Percentiles rank a stretch among this genome's conserved stretches.
These are phyloP conservation scores for Camillea tinctor DNA, from an alignment of 2,329 filamentous ascomycete genomes.

Conservation along the genomic window DNA sequence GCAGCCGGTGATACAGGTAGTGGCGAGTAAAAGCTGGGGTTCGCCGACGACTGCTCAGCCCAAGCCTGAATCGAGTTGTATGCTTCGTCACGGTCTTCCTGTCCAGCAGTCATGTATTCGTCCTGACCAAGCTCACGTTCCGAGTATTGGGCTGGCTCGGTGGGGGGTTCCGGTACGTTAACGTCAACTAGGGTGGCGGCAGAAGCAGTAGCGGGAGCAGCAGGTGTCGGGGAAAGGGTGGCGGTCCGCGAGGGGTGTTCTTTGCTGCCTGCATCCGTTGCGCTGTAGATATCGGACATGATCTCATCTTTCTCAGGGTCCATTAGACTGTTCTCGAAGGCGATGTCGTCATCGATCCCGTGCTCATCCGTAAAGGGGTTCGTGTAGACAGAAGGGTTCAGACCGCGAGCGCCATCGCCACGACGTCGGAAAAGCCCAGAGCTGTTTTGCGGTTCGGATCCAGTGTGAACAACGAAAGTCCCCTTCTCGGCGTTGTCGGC, in stretches of 20 bases:
- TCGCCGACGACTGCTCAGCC: conserved; percentile 55
- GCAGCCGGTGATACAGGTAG: conserved; percentile 52
- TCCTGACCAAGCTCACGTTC: conserved; percentile 42
- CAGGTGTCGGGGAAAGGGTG: conserved; percentile 22
- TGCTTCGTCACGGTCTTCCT: conserved; percentile 44
- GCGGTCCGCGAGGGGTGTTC: conserved; percentile 14
- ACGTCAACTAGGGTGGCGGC: conserved; percentile 37
- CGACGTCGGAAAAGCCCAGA: conserved; percentile 50
- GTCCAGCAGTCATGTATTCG: conserved; percentile 53
- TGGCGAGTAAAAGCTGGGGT: conserved; percentile 59
- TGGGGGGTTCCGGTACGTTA: conserved; percentile 15
- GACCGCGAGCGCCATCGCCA: conserved; percentile 46
- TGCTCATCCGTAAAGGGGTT: conserved; percentile 62
- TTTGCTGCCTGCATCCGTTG: conserved; percentile 44
- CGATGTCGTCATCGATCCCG: conserved; percentile 49
- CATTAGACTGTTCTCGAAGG: conserved; percentile 41
- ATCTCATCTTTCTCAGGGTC: conserved; percentile 47
- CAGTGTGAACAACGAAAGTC: conserved; percentile 57
- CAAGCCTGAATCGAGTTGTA: conserved; percentile 65
- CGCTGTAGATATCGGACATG: conserved; percentile 57
- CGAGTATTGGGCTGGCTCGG: conserved; percentile 26
- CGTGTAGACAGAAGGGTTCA: conserved; percentile 48
- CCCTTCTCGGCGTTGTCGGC: conserved; percentile 53
- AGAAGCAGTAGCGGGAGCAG: conserved; percentile 22
- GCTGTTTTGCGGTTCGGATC: conserved; percentile 44